These are phyloP conservation scores for Trichoderma arundinaceum DNA, from an alignment of 2,329 filamentous ascomycete species.

Conservation along the genomic window DNA sequence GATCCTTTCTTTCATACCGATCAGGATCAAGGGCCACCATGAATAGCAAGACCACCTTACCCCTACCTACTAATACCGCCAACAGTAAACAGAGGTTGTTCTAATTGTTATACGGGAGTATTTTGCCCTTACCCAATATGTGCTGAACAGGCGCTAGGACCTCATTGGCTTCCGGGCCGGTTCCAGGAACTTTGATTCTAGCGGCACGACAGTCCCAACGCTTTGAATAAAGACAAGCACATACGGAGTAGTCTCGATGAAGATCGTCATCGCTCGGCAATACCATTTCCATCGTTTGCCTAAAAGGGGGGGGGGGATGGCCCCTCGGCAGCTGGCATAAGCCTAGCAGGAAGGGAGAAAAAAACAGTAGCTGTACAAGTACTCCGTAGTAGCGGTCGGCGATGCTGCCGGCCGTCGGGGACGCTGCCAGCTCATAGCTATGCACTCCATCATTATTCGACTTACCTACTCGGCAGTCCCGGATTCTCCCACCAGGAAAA, in stretches of 20 bases:
- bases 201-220: neutral
- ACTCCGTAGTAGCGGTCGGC: conserved; percentile 26
- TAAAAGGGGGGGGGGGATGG: neutral
- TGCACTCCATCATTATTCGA: conserved; percentile 12
- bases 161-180: neutral
- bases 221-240: neutral
- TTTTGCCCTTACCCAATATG: neutral
- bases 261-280: conserved; percentile 4
- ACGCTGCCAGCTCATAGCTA: conserved; percentile 25
- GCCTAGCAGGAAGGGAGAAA: neutral
- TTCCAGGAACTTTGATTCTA: conserved; percentile 3
- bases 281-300: neutral
- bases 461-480: conserved; percentile 22
- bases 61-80: neutral
- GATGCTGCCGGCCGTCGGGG: neutral
- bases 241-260: neutral
- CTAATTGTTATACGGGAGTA: neutral
- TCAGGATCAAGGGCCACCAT: neutral
- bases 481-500: conserved; percentile 6
- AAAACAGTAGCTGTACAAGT: too few relatives aligned
- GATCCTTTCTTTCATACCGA: neutral
- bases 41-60: too few relatives aligned
- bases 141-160: neutral
- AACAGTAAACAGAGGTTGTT: too few relatives aligned
- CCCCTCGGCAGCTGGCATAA: conserved; percentile 10